These are phyloP conservation scores for Nissolia schottii DNA, from an alignment of 306 rosid species.

Conservation along the genomic window DNA sequence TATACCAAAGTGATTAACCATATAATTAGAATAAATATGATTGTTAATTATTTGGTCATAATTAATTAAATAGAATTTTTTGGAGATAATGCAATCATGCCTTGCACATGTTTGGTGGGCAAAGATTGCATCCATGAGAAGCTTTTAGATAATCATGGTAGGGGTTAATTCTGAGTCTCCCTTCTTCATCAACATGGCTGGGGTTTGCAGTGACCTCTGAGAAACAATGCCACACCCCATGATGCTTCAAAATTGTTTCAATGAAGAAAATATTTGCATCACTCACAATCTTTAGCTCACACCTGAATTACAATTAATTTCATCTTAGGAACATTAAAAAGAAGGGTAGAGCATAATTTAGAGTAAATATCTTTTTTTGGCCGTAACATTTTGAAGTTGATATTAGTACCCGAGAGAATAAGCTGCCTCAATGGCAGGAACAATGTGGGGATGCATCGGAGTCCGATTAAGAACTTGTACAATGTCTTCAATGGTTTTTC, in stretches of 20 bases:
- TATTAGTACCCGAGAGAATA: constrained; percentile 42
- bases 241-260: constrained; percentile 59
- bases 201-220: constrained; percentile 71
- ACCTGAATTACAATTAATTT: constrained; percentile 31
- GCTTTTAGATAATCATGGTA: constrained; percentile 41
- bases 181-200: constrained; percentile 47
- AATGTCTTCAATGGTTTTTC: constrained; percentile 48
- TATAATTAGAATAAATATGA: neutral
- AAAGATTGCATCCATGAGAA: constrained; percentile 47
- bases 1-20: neutral
- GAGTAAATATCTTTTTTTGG: no score
- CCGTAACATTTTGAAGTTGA: neutral
- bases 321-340: neutral
- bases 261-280: constrained; percentile 76
- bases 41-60: neutral
- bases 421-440: constrained; percentile 51
- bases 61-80: neutral
- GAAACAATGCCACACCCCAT: constrained; percentile 56
- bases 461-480: constrained; percentile 36
- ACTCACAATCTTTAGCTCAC: constrained; percentile 77
- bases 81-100: constrained; percentile 18
- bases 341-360: no score
- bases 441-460: constrained; percentile 47
- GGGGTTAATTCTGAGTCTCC: constrained; percentile 46
- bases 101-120: constrained; percentile 90